Base-by-base conservation (phyloP, 2,329 filamentous ascomycete genomes). In the Phialophora tarda region DNA sequence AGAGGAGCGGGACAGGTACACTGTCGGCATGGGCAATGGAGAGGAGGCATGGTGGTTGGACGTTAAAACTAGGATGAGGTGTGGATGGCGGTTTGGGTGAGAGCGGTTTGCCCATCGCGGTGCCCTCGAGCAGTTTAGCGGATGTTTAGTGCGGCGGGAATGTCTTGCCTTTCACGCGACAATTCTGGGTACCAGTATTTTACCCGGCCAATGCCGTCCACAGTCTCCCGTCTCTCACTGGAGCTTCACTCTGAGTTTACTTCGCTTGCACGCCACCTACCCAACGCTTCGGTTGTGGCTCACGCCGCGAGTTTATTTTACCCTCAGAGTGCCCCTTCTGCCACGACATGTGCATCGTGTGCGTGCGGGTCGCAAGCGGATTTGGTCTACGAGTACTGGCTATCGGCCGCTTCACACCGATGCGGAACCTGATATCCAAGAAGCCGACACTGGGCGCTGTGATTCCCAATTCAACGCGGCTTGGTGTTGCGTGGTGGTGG, bases 41-140 rank as follows among this genome's bases (percentile, higher is more conserved):
- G 53, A 17, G 32, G n/a, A n/a, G 41, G 28, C 6, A 51, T 28
- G 32, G 30, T 41, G 59, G 59, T 61, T 54, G 59, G 59, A 53
- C 34, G 48, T 61, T 54, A 30, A 61, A 61, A 61, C 28, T 41
- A 61, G 47, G 28, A 28, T 55, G 17, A 32, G 53, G 28, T 14
- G 26, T 55, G 53, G 28, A 30, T 55, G 26, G 14, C 5, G 1
- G 28, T 50, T 24, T 34, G 48, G 59, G 8, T 41, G 10, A 26
- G 7, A 17, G 41, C 41, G 21, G 28, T 24, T 51, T 34, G 32
- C 21, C 51, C 4, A 28, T 41, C 48, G 53, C 14, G 47, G 44
- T 38, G 21, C 28, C 47, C 59, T 23, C 17, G 2, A 21, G 10
- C 21, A 12, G 59, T 23, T 26, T 61, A 54, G 59, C 48, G 59